Evolutionary conservation across 441 rosid genomes (phyloP).

Genomic region (Pelargonium myrrhifolium): DNA sequence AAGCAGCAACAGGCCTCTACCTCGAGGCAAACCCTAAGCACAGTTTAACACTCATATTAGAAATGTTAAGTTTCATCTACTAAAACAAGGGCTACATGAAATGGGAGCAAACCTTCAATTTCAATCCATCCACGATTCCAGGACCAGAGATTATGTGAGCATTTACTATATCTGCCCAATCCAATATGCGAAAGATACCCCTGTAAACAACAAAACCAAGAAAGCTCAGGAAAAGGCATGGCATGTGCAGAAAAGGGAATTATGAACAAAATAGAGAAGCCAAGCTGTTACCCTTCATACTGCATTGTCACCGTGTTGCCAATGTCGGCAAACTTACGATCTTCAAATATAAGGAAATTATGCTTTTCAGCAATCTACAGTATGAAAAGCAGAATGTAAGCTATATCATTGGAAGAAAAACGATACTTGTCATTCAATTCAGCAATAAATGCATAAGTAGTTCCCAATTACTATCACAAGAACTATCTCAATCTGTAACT

Average conservation of each 20-base stretch:
- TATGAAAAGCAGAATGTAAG: constrained; percentile 10
- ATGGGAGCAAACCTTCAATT: constrained; percentile 54
- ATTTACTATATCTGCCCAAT: constrained; percentile 93
- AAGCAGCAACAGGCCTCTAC: constrained; percentile 79
- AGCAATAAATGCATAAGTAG: background rate
- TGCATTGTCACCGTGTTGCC: constrained; percentile 98
- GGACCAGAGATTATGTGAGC: constrained; percentile 87
- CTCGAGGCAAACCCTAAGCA: constrained; percentile 74
- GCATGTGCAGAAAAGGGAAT: background rate
- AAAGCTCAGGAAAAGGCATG: constrained; percentile 5
- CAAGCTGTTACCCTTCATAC: constrained; percentile 64
- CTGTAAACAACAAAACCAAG: constrained; percentile 33
- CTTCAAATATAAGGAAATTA: constrained; percentile 83
- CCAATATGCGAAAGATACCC: constrained; percentile 70
- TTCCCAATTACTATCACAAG: background rate
- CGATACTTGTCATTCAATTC: too few species aligned
- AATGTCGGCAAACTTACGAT: constrained; percentile 94
- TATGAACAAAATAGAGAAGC: constrained; percentile 1
- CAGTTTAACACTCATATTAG: constrained; percentile 5
- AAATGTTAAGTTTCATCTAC: background rate
- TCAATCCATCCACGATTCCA: constrained; percentile 83
- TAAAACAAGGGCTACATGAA: background rate
- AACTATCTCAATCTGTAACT: background rate
- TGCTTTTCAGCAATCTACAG: constrained; percentile 76
- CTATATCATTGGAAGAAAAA: too few species aligned